Evolutionary conservation across 2,329 filamentous ascomycete species (phyloP), one percentile per base, ranked within the genome.

Genomic region (Alternaria sp.): DNA sequence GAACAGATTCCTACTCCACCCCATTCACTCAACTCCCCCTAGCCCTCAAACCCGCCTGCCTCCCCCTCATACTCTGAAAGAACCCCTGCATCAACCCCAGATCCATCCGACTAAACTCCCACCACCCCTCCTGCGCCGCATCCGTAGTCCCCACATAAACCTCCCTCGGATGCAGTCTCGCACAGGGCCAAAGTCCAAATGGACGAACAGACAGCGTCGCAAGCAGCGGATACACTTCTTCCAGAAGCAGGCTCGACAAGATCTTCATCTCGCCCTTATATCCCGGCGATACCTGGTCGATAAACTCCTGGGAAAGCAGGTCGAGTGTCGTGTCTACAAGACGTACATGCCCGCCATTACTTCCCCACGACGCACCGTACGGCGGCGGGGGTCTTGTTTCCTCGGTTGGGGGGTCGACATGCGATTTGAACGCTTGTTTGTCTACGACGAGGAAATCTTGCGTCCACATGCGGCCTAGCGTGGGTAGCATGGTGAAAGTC

Each of bases 391-490:
- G 47, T 14, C 47, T 7, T 1, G 20, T 20, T 23, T 51, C 26
- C 9, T 51, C 26, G 12, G n/a, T 6, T 30, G 33, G 64, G 51
- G 61, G 50, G 1, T 61, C 8, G 10, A 44, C 15, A 23, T 68
- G 62, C 2, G 66, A 69, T 11, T 21, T 18, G 53, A 64, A 67
- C 10, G 62, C 65, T 8, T 59, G 55, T 6, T 15, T 11, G 37
- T 71, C 68, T 18, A 71, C 43, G 49, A 65, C 61, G n/a, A 71
- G 60, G 57, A 71, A 71, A 41, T 67, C 66, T 11, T 18, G 18
- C 2, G 60, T 57, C 66, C 66, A 71, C 51, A 66, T 55, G 23
- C 64, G 56, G 14, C 60, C 63, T 5, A 63, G 63, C 12, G 58
- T 58, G 3, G 62, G 65, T 5, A 60, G 45, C 54, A 60, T 55